Base-by-base conservation (phyloP, 768 basidiomycete genomes). In the Naganishia vaughanmartiniae region DNA sequence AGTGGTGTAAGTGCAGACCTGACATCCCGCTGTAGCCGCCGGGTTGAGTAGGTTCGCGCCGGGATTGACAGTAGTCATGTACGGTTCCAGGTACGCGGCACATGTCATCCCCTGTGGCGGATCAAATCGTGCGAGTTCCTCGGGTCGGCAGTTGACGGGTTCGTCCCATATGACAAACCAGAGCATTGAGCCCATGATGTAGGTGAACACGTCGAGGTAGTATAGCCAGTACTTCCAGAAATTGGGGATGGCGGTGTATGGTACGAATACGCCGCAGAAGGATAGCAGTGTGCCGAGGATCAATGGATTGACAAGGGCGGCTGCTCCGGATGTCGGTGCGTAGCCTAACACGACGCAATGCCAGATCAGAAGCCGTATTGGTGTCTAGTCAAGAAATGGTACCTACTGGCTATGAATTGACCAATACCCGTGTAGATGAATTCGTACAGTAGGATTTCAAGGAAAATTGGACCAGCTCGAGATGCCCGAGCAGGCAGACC, bases 361-460 rank as follows among this genome's bases (percentile, higher is more conserved):
- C 10, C 34, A 19, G 30, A 30, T 31, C 19, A 56, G 26, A 6
- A 21, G 28, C 55, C 21, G n/a, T 11, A 21, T 12, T 6, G 28
- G n/a, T 33, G 33, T 31, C 30, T n/a, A 1, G 4, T 6, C 21
- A 30, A 48, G 26, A 28, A 14, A 65, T 63, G 5, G 26, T 42
- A 17, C 33, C 58, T 39, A 54, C 63, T 31, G 34, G 69, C 70
- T 5, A 51, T 42, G 17, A 30, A 74, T 70, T 74, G 69, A 54
- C 74, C 76, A 51, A 78, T 78, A 63, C 78, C 78, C 10, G 78
- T 78, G 67, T 80, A 80, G 21, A 80, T 67, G 73, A 80, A 77
- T 65, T 80, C 78, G 74, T 80, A 80, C 0, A 78, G 66, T 0
- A 76, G 74, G 74, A 80, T 75, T 60, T 78, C 75, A 45, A 79